Evolutionary conservation across 2,329 filamentous ascomycete species (phyloP), one percentile per base, ranked within the genome.

Genomic region (Exutisphaerella laricina): DNA sequence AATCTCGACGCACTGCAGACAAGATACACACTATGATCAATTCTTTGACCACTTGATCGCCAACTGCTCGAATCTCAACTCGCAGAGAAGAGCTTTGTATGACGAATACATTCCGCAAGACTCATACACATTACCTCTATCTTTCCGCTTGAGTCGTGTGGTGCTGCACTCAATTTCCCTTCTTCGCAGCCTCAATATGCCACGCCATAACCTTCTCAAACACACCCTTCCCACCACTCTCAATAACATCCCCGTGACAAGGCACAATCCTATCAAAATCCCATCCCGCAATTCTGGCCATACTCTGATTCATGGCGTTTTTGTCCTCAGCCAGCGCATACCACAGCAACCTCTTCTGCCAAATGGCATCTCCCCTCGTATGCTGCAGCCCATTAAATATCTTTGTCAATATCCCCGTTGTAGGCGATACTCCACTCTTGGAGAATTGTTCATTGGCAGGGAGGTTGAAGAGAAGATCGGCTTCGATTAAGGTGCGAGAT

Each of bases 171-270:
- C n/a, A n/a, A n/a, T n/a, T n/a, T n/a, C 51, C 41, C 49, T 63
- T 63, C 49, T 64, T 64, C 43, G 62, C 60, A 35, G 63, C 68
- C 43, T 78, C 69, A 59, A 94, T 62, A 69, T 94, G 85, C 88
- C 89, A 96, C 57, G 77, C 76, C 66, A 94, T 87, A 9, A 94
- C 73, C 64, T 85, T 86, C 57, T 75, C 70, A 53, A 90, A 94
- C 12, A 85, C 71, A 8, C 75, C 75, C 72, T 94, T 95, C 7
- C 77, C 88, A 3, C 73, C 77, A 1, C 62, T 75, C 63, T 92
- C 83, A 53, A 97, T 80, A 12, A 85, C 82, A 68, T 98, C 92
- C 6, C 92, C 92, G 66, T 98, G 92, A 63, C 90, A 97, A 1
- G 90, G 88, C 46, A 98, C 81, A 38, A 97, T 73, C 28, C 81